Conservation (phyloP, 177 flowering plant species). For the Telopea speciosissima region DNA sequence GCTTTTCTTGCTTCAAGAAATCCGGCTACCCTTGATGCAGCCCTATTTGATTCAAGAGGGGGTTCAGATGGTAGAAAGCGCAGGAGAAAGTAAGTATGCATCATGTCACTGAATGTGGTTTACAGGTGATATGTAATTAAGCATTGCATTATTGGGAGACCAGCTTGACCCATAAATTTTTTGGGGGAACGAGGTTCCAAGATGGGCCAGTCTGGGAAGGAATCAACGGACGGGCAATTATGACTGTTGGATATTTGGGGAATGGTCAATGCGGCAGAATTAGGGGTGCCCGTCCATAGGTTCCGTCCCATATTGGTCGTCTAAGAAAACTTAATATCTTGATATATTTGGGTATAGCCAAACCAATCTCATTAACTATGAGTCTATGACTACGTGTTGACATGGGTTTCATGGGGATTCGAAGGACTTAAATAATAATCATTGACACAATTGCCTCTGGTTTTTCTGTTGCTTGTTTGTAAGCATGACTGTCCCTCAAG, state of each 20-base stretch:
- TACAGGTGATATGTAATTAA: not conserved
- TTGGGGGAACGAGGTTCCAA: too few species aligned
- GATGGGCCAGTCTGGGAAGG: too few species aligned
- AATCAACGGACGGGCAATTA: too few species aligned
- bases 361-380: too few species aligned
- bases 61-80: constrained; percentile 63
- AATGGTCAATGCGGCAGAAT: too few species aligned
- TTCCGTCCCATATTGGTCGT: too few species aligned
- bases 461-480: not conserved
- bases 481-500: not conserved
- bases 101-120: not conserved
- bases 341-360: too few species aligned
- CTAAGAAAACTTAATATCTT: too few species aligned
- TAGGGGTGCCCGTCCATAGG: too few species aligned
- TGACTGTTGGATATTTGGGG: too few species aligned
- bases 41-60: constrained; percentile 86
- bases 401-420: not conserved
- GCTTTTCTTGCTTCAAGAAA: constrained; percentile 98
- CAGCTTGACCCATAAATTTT: too few species aligned
- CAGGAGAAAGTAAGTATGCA: constrained; percentile 61
- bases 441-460: not conserved
- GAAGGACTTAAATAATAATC: not conserved
- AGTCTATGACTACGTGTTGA: too few species aligned
- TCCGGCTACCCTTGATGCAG: constrained; percentile 96
- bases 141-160: not conserved